Conservation (phyloP, 1,139 yeast genomes). For the Zhuliangozyma blackwelliae region DNA sequence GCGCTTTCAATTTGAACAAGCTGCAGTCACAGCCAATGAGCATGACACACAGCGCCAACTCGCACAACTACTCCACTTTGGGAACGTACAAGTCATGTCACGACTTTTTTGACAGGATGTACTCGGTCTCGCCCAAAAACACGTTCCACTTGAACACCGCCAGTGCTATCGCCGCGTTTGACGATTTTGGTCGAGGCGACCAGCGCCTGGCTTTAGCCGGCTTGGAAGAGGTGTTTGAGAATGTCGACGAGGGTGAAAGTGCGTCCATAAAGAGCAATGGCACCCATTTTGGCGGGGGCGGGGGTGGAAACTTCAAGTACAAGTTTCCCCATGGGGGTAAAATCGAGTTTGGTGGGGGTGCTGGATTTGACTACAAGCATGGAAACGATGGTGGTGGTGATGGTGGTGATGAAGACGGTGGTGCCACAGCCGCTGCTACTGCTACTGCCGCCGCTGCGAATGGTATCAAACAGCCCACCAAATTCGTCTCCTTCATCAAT, state of each 20-base stretch:
- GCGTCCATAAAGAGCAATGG: slow-evolving; percentile 10
- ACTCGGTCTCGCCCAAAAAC: slow-evolving; percentile 39
- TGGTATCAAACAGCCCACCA: not conserved
- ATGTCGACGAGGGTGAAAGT: slow-evolving; percentile 4
- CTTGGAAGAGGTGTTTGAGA: slow-evolving; percentile 4
- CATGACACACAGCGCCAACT: slow-evolving; percentile 2
- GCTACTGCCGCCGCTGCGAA: too few species aligned
- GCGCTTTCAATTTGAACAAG: slow-evolving; percentile 6
- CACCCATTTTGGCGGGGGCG: slow-evolving; percentile 22
- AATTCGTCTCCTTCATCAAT: slow-evolving; percentile 8
- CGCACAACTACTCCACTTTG: not conserved
- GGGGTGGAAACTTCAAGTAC: slow-evolving; percentile 23
- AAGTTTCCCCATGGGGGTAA: slow-evolving; percentile 22
- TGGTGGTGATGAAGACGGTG: slow-evolving; percentile 4
- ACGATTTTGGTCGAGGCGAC: slow-evolving; percentile 1
- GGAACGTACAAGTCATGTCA: slow-evolving; percentile 19
- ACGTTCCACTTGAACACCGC: slow-evolving; percentile 33
- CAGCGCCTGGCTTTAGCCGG: not conserved
- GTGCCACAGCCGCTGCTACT: too few species aligned
- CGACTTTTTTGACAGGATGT: slow-evolving; percentile 31
- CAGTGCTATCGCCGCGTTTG: slow-evolving; percentile 25
- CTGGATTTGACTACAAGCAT: slow-evolving; percentile 22
- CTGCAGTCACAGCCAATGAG: slow-evolving; percentile 4
- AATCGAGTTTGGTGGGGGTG: slow-evolving; percentile 26
- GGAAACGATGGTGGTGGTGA: slow-evolving; percentile 5